These are phyloP conservation scores for Aspergillus baeticus DNA, from an alignment of 495 filamentous ascomycete species.

Conservation along the genomic window DNA sequence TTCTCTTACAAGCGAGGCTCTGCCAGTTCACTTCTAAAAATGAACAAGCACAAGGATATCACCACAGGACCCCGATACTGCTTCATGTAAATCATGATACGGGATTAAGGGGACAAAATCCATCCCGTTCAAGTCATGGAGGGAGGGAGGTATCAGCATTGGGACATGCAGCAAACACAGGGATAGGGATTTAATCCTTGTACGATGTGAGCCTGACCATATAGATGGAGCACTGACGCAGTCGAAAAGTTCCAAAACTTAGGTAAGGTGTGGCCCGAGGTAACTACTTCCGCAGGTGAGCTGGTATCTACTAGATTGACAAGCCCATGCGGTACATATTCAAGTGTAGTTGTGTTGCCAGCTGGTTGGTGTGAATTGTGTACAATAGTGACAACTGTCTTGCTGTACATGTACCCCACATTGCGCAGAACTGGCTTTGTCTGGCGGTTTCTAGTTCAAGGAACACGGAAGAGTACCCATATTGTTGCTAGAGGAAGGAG, in stretches of 20 bases:
- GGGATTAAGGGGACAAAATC: not conserved
- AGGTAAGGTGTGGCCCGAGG: not conserved
- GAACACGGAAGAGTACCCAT: too few species aligned
- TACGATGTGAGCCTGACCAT: conserved; percentile 5
- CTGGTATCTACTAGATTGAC: conserved; percentile 3
- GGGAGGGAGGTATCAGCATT: conserved; percentile 3
- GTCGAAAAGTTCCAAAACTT: not conserved
- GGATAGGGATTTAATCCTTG: conserved; percentile 2
- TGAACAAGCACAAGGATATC: too few species aligned
- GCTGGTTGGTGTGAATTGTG: not conserved
- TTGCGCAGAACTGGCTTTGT: too few species aligned
- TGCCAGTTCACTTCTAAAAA: too few species aligned
- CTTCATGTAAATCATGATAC: not conserved
- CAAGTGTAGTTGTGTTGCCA: not conserved
- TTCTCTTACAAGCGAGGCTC: too few species aligned
- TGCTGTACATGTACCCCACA: not conserved
- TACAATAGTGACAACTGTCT: not conserved
- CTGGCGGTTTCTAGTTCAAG: too few species aligned
- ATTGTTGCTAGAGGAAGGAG: too few species aligned
- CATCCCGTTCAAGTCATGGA: not conserved
- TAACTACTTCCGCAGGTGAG: conserved; percentile 14
- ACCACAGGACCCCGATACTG: too few species aligned
- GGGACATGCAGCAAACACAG: conserved; percentile 12
- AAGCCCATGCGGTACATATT: not conserved
- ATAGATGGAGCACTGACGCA: not conserved